Evolutionary conservation across 1,284 basidiomycete genomes (phyloP), one percentile per base, ranked within the genome.

Genomic region (Cryptococcus jaspeensis): DNA sequence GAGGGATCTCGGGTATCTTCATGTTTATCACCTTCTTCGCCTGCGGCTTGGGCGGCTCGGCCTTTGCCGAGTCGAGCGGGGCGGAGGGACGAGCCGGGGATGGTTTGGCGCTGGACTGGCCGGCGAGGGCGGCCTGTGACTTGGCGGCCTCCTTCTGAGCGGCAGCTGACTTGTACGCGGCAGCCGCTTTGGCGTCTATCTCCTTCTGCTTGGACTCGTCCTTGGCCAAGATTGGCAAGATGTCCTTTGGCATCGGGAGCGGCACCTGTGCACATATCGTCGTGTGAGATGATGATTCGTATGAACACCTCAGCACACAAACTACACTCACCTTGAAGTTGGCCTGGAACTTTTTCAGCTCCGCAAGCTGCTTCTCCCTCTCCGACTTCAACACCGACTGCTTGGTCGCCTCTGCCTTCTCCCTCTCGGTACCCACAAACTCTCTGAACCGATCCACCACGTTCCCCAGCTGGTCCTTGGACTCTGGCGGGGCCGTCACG

Each of bases 231-330:
- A 96, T 92, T 5, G 88, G 84, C n/a, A 96, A 87, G 52, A 98
- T 84, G 74, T 98, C 95, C 46, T 91, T 89, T 12, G 92, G 94
- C 63, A 97, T 90, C 8, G 92, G 90, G 71, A 92, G 88, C 72
- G 93, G 94, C 52, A 96, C 85, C 90, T 91, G 61, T 22, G 51
- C 41, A 15, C 25, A 32, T n/a, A 13, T 41, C 4, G 28, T 9
- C 9, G 28, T 32, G 28, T 32, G 28, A 23, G 22, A 15, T 23
- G 22, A 43, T 46, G 22, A 11, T 9, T 32, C 28, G 28, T 9
- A 9, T 32, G 28, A 4, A 32, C 28, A 32, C 28, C 6, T 20
- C 15, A 36, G n/a, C 20, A 23, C 37, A 42, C 5, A 25, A 48
- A 15, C 8, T 2, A 25, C 25, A 58, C 81, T 46, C 44, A 90